Percentiles rank a stretch among this genome's conserved stretches.
phyloP scores from a whole-genome alignment of 116 monocot species.

The Papilionanthe hybrid region DNA sequence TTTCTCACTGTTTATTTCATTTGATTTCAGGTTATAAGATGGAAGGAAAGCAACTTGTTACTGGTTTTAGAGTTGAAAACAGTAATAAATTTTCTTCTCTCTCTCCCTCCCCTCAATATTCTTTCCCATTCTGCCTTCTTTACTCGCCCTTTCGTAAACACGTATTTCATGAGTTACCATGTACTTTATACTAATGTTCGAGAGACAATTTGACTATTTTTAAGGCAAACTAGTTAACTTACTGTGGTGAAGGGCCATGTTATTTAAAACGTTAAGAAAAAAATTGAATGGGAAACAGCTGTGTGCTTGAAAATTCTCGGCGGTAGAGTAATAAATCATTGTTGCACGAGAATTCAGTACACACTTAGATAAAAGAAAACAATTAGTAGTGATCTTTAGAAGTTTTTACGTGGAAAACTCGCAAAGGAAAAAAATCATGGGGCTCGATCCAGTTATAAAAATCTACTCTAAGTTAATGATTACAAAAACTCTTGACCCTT shows the following conservation, averaged over 20 bases:
- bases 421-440: too few relatives aligned
- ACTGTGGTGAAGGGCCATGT: background rate
- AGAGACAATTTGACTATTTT: background rate
- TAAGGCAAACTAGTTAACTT: background rate
- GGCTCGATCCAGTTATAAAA: too few relatives aligned
- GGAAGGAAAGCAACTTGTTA: background rate
- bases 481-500: too few relatives aligned
- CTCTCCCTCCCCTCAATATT: background rate
- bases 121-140: background rate
- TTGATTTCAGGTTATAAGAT: conserved; percentile 10
- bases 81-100: background rate
- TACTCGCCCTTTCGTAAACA: background rate
- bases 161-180: background rate
- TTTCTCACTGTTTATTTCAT: background rate
- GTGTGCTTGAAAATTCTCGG: too few relatives aligned
- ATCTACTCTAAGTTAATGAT: too few relatives aligned
- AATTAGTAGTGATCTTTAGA: too few relatives aligned
- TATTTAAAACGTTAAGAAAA: too few relatives aligned
- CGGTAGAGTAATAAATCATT: too few relatives aligned
- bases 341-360: too few relatives aligned
- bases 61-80: background rate
- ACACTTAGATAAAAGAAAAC: too few relatives aligned
- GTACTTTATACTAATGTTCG: background rate
- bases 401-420: too few relatives aligned
- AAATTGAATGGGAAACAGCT: too few relatives aligned